Evolutionary conservation across 805 yeast genomes (phyloP), one percentile per base, ranked within the genome.

Genomic region (Wickerhamiella dianesei): DNA sequence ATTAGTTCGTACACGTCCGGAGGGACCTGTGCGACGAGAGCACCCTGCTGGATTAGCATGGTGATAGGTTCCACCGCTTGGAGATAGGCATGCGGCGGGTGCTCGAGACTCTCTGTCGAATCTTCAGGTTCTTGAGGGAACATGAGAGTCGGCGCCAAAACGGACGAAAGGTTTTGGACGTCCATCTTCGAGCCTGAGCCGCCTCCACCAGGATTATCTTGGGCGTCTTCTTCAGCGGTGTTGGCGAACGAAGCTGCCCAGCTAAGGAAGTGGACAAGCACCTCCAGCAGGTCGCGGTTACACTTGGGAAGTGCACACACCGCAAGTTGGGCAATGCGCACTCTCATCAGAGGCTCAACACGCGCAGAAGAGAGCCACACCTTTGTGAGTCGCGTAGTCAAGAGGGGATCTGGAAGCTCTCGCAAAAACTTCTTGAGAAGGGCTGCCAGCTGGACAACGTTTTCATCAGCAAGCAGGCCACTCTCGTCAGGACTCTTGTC

Each of bases 221-320:
- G 32, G 9, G 21, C 41, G 19, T 78, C 76, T 54, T 83, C 88
- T 56, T 86, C 94, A 58, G 87, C 96, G 51, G 88, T 77, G 55
- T 85, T 88, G 1, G 96, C 83, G 66, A 92, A 92, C 2, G 97
- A 84, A 0, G 97, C 86, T 2, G 88, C 89, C 97, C 97, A 92
- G 63, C 80, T 80, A 59, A 92, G 75, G 62, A 92, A 92, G 49
- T 80, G 78, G 29, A 88, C 69, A 39, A 92, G 66, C 2, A 88
- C 95, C 60, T 92, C 97, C 35, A 88, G 70, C 43, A 86, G 71
- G 61, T 87, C 94, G 48, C 98, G 73, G 59, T 88, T 82, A 18
- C 77, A 71, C 50, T 79, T 70, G 1, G 96, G 97, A 32, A 92
- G 68, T 71, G 88, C 68, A 44, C 92, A 76, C 59, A 85, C 82